Percentiles rank a stretch among this genome's conserved stretches.
phyloP scores from a whole-genome alignment of 495 filamentous ascomycete genomes.

The Bacidia rubella region DNA sequence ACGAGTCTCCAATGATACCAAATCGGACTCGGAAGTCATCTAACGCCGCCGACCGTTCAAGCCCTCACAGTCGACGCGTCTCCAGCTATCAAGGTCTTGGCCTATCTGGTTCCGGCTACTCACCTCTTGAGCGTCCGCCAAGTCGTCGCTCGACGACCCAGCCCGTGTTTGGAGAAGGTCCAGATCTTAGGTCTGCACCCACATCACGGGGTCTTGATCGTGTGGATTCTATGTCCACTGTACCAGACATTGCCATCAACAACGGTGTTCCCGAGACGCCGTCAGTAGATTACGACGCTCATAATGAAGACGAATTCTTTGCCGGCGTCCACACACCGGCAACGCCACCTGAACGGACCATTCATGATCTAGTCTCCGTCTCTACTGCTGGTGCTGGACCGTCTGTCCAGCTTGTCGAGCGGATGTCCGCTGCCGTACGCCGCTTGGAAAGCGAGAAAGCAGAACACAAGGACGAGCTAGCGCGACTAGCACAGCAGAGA shows the following conservation, averaged over 20 bases:
- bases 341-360: slow-evolving; percentile 52
- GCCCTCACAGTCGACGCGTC: slow-evolving; percentile 18
- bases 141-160: slow-evolving; percentile 37
- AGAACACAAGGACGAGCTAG: slow-evolving; percentile 69
- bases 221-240: slow-evolving; percentile 25
- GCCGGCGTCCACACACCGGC: slow-evolving; percentile 41
- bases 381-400: slow-evolving; percentile 83
- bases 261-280: slow-evolving; percentile 36
- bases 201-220: slow-evolving; percentile 28
- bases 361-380: slow-evolving; percentile 80
- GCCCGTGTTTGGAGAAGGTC: background rate
- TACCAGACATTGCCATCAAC: slow-evolving; percentile 22
- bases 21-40: slow-evolving; percentile 33
- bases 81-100: slow-evolving; percentile 22
- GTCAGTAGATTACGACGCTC: slow-evolving; percentile 27
- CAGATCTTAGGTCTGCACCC: slow-evolving; percentile 21
- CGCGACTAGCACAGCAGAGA: slow-evolving; percentile 62
- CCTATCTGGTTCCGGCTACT: slow-evolving; percentile 17
- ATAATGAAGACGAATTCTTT: slow-evolving; percentile 49
- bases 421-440: slow-evolving; percentile 87
- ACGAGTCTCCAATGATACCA: slow-evolving; percentile 35
- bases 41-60: slow-evolving; percentile 19
- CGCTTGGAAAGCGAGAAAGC: slow-evolving; percentile 85
- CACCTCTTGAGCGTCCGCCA: slow-evolving; percentile 21
- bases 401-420: slow-evolving; percentile 88